Percentiles rank a stretch among this genome's conserved stretches.
Conservation (phyloP, 2,329 filamentous ascomycete species). For the Aschersonia sp. region DNA sequence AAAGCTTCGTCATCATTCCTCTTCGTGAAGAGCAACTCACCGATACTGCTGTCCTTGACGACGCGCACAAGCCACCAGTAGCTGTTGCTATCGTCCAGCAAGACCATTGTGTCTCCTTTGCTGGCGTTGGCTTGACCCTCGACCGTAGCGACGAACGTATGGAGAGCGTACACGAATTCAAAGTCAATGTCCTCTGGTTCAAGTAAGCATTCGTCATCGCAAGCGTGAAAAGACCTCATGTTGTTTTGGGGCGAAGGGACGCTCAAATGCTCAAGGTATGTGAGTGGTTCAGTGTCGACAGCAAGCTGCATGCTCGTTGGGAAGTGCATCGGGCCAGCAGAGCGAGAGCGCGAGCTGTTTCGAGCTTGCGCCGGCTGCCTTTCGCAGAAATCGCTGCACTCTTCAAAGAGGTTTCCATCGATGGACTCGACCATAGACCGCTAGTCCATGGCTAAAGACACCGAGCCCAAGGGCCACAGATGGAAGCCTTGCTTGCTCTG, state of each 20-base stretch:
- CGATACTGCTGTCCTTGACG: conserved; percentile 94
- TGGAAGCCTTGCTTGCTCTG: not conserved
- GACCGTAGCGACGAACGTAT: conserved; percentile 94
- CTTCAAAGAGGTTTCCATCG: not conserved
- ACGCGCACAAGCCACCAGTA: conserved; percentile 99
- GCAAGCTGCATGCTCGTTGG: not conserved
- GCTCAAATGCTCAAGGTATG: not conserved
- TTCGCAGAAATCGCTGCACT: not conserved
- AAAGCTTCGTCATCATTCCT: not conserved
- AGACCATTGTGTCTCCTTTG: conserved; percentile 96
- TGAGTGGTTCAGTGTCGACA: not conserved
- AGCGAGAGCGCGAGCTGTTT: not conserved
- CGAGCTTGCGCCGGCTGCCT: not conserved
- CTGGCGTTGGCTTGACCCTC: conserved; percentile 97
- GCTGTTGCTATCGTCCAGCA: conserved; percentile 96
- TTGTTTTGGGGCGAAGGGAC: conserved; percentile 30
- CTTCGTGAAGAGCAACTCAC: conserved; percentile 19
- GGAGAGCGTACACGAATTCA: conserved; percentile 95
- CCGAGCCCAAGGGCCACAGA: not conserved
- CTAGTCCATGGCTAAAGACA: conserved; percentile 2
- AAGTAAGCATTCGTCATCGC: conserved; percentile 76
- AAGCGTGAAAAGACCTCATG: conserved; percentile 56
- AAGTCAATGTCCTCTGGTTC: conserved; percentile 97
- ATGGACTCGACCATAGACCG: not conserved
- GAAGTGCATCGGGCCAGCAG: not conserved